phyloP scores from a whole-genome alignment of 148 eudicot genomes.

The Camellia japonica region DNA sequence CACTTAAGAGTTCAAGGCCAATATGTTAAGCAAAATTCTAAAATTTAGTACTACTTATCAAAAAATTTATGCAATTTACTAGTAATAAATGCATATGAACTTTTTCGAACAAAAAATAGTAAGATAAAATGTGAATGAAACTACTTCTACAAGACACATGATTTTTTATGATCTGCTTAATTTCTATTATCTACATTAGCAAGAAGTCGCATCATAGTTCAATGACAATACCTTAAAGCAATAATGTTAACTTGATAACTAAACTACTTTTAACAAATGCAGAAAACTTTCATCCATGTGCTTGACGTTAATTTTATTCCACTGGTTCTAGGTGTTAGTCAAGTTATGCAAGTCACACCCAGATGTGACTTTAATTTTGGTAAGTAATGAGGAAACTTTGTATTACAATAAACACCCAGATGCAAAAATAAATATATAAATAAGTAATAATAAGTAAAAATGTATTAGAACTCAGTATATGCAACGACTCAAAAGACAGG shows the following conservation, averaged over 20 bases:
- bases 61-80: too few species aligned
- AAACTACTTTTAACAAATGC: not conserved
- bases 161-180: not conserved
- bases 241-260: not conserved
- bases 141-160: not conserved
- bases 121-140: not conserved
- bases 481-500: not conserved
- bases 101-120: not conserved
- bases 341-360: not conserved
- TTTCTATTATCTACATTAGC: not conserved
- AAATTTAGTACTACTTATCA: not conserved
- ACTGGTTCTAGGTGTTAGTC: not conserved
- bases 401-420: too few species aligned
- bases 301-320: not conserved
- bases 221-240: not conserved
- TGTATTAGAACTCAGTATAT: not conserved
- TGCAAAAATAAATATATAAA: too few species aligned
- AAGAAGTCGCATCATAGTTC: not conserved
- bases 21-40: not conserved
- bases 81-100: not conserved
- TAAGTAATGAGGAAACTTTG: not conserved
- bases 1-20: not conserved
- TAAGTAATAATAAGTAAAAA: not conserved
- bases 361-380: not conserved
- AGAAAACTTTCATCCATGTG: not conserved